Evolutionary conservation across 2,329 filamentous ascomycete genomes (phyloP).

Genomic region (Fusarium keratoplasticum): DNA sequence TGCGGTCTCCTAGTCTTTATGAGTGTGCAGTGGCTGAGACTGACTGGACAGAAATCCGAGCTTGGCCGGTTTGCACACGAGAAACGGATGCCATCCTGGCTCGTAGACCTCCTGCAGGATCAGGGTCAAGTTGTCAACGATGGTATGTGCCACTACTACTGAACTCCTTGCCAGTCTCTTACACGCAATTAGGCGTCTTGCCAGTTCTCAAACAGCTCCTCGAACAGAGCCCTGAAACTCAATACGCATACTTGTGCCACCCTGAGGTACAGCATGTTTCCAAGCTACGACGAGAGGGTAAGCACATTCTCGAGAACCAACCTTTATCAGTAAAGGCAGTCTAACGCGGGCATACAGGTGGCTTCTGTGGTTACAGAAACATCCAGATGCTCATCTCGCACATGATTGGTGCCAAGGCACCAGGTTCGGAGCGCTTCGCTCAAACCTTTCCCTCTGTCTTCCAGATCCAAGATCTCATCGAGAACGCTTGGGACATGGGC

Average conservation of each 20-base stretch:
- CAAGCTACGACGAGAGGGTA: slow-evolving; percentile 81
- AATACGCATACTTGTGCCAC: slow-evolving; percentile 83
- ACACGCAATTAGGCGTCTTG: slow-evolving; percentile 62
- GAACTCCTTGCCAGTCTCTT: slow-evolving; percentile 14
- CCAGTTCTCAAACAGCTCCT: slow-evolving; percentile 72
- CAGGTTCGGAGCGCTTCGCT: slow-evolving; percentile 71
- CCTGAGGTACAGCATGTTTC: slow-evolving; percentile 81
- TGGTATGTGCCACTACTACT: slow-evolving; percentile 52
- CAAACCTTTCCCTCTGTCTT: slow-evolving; percentile 79
- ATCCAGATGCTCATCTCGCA: slow-evolving; percentile 92
- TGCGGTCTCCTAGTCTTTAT: background rate
- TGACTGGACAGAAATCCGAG: slow-evolving; percentile 63
- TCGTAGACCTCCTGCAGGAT: slow-evolving; percentile 70
- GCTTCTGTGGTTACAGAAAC: slow-evolving; percentile 95
- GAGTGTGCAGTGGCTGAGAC: background rate
- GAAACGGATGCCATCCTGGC: slow-evolving; percentile 78
- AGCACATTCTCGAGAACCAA: background rate
- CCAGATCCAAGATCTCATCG: slow-evolving; percentile 86
- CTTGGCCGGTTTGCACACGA: slow-evolving; percentile 80
- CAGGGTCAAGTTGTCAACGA: slow-evolving; percentile 66
- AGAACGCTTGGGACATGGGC: slow-evolving; percentile 86
- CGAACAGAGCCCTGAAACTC: slow-evolving; percentile 69
- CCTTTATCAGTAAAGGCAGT: background rate
- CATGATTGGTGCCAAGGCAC: slow-evolving; percentile 69
- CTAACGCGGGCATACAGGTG: slow-evolving; percentile 61